Evolutionary conservation across 768 basidiomycete genomes (phyloP).

Genomic region (Serpula lacrymans): DNA sequence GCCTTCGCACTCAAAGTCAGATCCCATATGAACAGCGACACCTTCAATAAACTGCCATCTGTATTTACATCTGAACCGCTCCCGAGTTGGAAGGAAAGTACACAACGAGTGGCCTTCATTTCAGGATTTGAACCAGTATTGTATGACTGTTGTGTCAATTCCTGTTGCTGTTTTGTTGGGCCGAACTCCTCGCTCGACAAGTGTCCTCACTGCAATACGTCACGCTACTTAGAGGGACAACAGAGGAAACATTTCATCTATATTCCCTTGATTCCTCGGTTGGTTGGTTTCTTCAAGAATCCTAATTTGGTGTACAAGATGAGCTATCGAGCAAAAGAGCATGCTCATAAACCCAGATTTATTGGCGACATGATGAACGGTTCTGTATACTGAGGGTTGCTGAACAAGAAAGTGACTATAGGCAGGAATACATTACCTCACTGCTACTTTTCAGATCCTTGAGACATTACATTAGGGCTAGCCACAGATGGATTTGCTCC

Average conservation of each 20-base stretch:
- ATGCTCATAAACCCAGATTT: conserved; percentile 12
- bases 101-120: conserved; percentile 24
- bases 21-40: conserved; percentile 18
- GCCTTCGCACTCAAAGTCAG: conserved; percentile 29
- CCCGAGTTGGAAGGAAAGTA: conserved; percentile 14
- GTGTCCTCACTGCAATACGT: conserved; percentile 34
- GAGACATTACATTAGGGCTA: conserved; percentile 41
- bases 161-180: conserved; percentile 37
- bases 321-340: conserved; percentile 24
- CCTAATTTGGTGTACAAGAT: conserved; percentile 19
- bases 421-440: conserved; percentile 17
- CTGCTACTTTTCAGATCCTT: conserved; percentile 31
- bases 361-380: conserved; percentile 36
- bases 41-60: conserved; percentile 21
- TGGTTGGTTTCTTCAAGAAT: conserved; percentile 21
- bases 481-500: conserved; percentile 40
- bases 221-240: conserved; percentile 20
- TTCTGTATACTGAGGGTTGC: conserved; percentile 24
- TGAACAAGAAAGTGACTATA: conserved; percentile 19
- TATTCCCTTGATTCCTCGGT: conserved; percentile 35
- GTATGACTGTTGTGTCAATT: conserved; percentile 43
- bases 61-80: conserved; percentile 19
- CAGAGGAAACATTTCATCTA: conserved; percentile 32
- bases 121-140: conserved; percentile 27
- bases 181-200: conserved; percentile 17